Evolutionary conservation across 768 basidiomycete genomes (phyloP), one percentile per base, ranked within the genome.

Genomic region (Hypholoma sublateritium): DNA sequence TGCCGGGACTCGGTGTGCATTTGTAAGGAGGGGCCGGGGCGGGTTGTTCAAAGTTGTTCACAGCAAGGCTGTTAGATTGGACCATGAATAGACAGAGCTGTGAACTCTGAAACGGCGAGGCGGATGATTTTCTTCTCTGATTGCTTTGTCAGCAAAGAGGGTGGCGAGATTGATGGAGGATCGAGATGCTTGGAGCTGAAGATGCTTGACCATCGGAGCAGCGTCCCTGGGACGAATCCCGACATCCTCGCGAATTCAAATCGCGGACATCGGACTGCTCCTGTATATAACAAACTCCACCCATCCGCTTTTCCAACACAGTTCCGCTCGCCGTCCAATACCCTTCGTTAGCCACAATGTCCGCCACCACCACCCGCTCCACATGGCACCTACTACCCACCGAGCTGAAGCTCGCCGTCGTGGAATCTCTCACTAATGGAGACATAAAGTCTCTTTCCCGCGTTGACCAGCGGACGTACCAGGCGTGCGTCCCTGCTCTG

Each of bases 391-490:
- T 68, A 21, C 84, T 91, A 60, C 89, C 89, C 44, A 73, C 74
- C 0, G 89, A 91, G 61, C 83, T 91, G 69, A 84, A 83, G 70
- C 76, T 86, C 62, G 72, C 80, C 24, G 63, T 91, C 67, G 70
- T 86, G 45, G 79, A 75, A 43, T 66, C 70, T 56, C 79, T 89
- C 59, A 76, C 76, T 45, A 61, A 67, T 19, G 55, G 65, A 59
- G 81, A 82, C 56, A 69, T 82, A 34, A 70, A 74, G 21, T 66
- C 78, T 0, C 75, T 89, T 59, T 74, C 88, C 16, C 62, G 67
- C 14, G 80, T 83, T 2, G 77, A 81, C 69, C 70, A 74, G 25
- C 63, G 74, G 32, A 79, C 81, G 21, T 86, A 87, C 65, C 64
- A 71, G 7, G 74, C 81, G 13, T 85, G 81, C 62, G 71, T 89